Evolutionary conservation across 352 stramenopile species (phyloP).

Genomic region (Pythium graminicola): DNA sequence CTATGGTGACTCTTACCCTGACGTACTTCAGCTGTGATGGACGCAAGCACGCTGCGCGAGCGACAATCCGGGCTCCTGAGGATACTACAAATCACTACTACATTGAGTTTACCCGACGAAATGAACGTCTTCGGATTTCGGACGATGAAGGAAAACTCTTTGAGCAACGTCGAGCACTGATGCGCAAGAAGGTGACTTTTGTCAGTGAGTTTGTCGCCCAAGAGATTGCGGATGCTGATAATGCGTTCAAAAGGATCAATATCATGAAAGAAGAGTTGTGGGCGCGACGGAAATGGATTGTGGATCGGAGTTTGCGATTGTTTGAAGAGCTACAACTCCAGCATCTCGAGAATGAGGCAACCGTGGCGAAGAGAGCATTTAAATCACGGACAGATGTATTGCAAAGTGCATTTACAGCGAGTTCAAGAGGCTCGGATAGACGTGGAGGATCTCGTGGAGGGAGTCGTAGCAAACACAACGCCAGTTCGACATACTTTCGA

Average conservation of each 20-base stretch:
- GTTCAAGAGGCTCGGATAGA: slow-evolving; percentile 13
- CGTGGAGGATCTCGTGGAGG: too few species aligned
- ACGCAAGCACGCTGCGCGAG: slow-evolving; percentile 6
- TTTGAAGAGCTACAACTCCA: slow-evolving; percentile 31
- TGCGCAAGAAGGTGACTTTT: slow-evolving; percentile 30
- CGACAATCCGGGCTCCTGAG: slow-evolving; percentile 8
- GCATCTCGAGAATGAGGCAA: slow-evolving; percentile 10
- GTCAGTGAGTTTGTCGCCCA: slow-evolving; percentile 10
- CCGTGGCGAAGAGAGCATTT: not conserved
- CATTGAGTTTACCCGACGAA: slow-evolving; percentile 23
- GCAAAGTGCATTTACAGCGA: slow-evolving; percentile 5
- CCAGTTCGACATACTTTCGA: not conserved
- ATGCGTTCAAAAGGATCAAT: slow-evolving; percentile 34
- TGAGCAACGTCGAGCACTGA: slow-evolving; percentile 28
- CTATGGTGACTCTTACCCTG: slow-evolving; percentile 18
- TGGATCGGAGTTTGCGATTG: slow-evolving; percentile 19
- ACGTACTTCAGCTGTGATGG: slow-evolving; percentile 5
- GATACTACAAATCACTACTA: slow-evolving; percentile 30
- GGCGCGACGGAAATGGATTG: slow-evolving; percentile 30
- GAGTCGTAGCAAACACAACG: slow-evolving; percentile 10
- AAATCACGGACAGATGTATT: slow-evolving; percentile 7
- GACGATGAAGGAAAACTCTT: slow-evolving; percentile 19
- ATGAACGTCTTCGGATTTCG: slow-evolving; percentile 11
- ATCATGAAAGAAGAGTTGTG: slow-evolving; percentile 45
- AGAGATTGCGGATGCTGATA: slow-evolving; percentile 30